These are phyloP conservation scores for Monosporascus sp. DNA, from an alignment of 2,329 filamentous ascomycete species.

Conservation along the genomic window DNA sequence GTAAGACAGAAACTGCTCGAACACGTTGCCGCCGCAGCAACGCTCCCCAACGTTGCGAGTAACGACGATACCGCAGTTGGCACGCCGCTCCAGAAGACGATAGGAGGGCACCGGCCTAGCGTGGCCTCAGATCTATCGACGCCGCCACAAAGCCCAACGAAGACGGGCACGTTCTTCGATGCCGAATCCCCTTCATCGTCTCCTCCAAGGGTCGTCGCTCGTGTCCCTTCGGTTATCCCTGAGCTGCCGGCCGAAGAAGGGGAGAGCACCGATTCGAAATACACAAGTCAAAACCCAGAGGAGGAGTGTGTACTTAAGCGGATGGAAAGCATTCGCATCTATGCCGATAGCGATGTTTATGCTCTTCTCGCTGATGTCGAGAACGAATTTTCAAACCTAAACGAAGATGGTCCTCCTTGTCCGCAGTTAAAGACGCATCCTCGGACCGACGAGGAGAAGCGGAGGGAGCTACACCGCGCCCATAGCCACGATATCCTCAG, in stretches of 20 bases:
- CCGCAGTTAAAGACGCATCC: constrained; percentile 13
- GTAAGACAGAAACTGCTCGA: constrained; percentile 77
- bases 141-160: constrained; percentile 56
- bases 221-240: constrained; percentile 52
- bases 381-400: constrained; percentile 49
- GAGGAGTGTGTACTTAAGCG: constrained; percentile 23
- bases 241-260: constrained; percentile 46
- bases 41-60: constrained; percentile 34
- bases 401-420: constrained; percentile 25
- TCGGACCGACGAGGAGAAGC: constrained; percentile 29
- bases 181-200: constrained; percentile 37
- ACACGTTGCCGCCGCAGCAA: constrained; percentile 69
- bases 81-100: constrained; percentile 38
- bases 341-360: constrained; percentile 63
- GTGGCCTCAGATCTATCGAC: constrained; percentile 44
- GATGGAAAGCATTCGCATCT: constrained; percentile 63
- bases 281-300: constrained; percentile 17
- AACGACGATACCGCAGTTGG: constrained; percentile 28
- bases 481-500: constrained; percentile 48
- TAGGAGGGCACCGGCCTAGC: constrained; percentile 33
- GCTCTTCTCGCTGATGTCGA: constrained; percentile 64
- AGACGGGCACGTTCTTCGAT: constrained; percentile 28
- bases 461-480: constrained; percentile 40
- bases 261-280: constrained; percentile 26
- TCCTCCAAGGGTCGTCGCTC: constrained; percentile 46